Evolutionary conservation across 2,329 filamentous ascomycete genomes (phyloP).

Genomic region (Sarocladium brachiariae): DNA sequence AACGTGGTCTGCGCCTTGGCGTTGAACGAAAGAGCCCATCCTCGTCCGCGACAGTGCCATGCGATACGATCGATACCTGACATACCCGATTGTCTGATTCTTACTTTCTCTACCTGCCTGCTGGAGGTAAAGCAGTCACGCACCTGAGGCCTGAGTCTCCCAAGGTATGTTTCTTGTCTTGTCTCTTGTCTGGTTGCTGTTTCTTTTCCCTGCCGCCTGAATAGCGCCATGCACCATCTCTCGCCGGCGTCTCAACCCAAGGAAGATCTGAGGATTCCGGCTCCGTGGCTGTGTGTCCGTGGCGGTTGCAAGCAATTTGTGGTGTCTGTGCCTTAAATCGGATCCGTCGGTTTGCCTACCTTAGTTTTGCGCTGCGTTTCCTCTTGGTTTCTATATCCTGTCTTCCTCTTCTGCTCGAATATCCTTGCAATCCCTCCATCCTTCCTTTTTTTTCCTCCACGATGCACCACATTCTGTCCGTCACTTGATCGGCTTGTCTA

Average conservation of each 20-base stretch:
- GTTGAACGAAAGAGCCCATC: too few species aligned
- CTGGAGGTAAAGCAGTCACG: too few species aligned
- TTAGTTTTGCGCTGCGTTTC: not conserved
- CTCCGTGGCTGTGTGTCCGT: not conserved
- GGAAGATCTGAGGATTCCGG: not conserved
- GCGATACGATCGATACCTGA: not conserved
- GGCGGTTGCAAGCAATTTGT: too few species aligned
- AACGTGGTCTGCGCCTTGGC: conserved; percentile 1
- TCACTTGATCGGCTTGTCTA: not conserved
- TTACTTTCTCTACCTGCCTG: too few species aligned
- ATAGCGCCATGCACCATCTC: conserved; percentile 5
- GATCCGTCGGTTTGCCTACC: too few species aligned
- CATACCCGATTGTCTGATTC: too few species aligned
- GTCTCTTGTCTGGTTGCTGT: not conserved
- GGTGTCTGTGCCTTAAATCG: conserved; percentile 2
- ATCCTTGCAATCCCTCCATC: not conserved
- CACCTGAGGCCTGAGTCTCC: too few species aligned
- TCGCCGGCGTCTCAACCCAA: conserved; percentile 4
- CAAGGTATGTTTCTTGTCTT: too few species aligned
- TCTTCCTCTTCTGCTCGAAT: not conserved
- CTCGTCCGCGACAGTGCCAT: too few species aligned
- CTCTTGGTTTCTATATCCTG: not conserved
- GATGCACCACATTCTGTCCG: not conserved
- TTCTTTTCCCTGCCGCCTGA: not conserved
- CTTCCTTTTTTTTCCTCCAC: not conserved